Percentiles rank a stretch among this genome's conserved stretches.
Evolutionary conservation across 768 basidiomycete genomes (phyloP).

Genomic region (button mushroom (Agaricus bisporus)): DNA sequence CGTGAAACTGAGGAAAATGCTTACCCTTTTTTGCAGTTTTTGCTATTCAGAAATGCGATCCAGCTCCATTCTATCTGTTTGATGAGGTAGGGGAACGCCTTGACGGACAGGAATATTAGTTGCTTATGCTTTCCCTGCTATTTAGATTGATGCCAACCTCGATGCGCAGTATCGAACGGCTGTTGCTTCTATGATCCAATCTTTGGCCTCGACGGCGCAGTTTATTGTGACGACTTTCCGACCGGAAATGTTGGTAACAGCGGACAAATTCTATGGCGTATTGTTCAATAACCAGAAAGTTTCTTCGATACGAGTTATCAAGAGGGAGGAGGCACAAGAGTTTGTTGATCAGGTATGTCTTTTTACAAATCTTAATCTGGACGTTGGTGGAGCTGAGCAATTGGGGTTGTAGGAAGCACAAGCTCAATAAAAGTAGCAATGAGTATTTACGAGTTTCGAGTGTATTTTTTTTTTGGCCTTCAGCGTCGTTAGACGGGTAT

Average conservation of each 20-base stretch:
- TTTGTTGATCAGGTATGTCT: constrained; percentile 81
- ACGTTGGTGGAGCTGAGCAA: background rate
- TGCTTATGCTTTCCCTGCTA: background rate
- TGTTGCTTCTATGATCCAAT: constrained; percentile 95
- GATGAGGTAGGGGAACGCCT: constrained; percentile 59
- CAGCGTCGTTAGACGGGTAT: no score
- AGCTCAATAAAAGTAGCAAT: constrained; percentile 15
- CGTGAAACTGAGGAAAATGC: background rate
- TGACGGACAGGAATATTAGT: background rate
- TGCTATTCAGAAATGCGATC: constrained; percentile 98
- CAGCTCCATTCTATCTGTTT: constrained; percentile 98
- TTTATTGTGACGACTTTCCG: constrained; percentile 99
- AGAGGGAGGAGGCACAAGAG: constrained; percentile 85
- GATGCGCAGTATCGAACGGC: constrained; percentile 98
- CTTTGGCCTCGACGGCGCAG: constrained; percentile 80
- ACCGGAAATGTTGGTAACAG: constrained; percentile 92
- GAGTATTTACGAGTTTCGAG: background rate
- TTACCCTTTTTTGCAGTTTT: constrained; percentile 54
- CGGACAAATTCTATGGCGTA: constrained; percentile 97
- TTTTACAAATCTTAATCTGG: background rate
- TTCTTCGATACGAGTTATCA: constrained; percentile 82
- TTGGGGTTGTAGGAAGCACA: constrained; percentile 22
- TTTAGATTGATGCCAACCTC: constrained; percentile 91
- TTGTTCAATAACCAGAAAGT: constrained; percentile 95
- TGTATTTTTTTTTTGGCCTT: background rate